Evolutionary conservation across 352 stramenopile species (phyloP), one percentile per base, ranked within the genome.

Genomic region (Chrysophaeum taylorii): DNA sequence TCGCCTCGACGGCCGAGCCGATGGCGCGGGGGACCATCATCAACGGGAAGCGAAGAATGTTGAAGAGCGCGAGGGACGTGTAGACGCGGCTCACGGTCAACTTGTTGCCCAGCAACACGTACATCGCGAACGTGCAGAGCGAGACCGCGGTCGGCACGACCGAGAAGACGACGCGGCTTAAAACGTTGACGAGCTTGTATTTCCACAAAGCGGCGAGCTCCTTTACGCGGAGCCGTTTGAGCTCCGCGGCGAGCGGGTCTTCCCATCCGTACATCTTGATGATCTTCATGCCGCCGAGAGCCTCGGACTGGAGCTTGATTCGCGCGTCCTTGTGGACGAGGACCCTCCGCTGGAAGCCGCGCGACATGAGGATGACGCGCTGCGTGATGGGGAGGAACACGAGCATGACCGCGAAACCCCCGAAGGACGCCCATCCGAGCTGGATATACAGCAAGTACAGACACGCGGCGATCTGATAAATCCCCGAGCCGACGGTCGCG

Each of bases 181-280:
- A 4, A 1, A 66, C 31, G 31, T 18, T n/a, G 1, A 35, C 57
- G 36, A 81, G 73, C 78, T 88, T 38, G 70, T 87, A 87, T 7
- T 75, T 33, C 16, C 64, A 70, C 61, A 87, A 57, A 23, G 75
- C 41, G 15, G 36, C 33, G 23, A 87, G 70, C 64, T 87, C 81
- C 1, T 61, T 52, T 15, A 83, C 70, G n/a, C 86, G 76, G 9
- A 97, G 71, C 36, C 82, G 76, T 5, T 75, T 70, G 12, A 97
- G 82, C 73, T 96, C 89, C 21, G 86, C 74, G 36, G 78, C 76
- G 68, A 90, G 89, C 27, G 82, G 80, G 53, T 85, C 73, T 76
- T 98, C 93, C 94, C 94, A 98, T 2, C 92, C 92, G 68, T 97
- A 90, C 0, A 97, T 73, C 79, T 98, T 98, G 77, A 98, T 91